phyloP scores from a whole-genome alignment of 2,329 filamentous ascomycete genomes.

The Xylariaceae sp. region DNA sequence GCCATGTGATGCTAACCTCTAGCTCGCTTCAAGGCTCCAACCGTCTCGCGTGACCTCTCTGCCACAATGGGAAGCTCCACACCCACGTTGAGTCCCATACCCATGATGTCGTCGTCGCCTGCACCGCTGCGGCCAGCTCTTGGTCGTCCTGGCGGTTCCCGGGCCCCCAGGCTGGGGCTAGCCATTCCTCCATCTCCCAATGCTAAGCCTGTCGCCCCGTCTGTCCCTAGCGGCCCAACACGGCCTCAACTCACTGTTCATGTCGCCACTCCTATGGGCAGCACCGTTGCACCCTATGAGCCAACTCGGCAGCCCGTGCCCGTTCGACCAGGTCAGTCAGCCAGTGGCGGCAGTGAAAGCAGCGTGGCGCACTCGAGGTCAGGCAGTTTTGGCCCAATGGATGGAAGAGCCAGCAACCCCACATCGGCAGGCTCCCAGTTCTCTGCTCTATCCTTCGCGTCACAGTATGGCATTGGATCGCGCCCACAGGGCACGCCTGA shows the following conservation, averaged over 20 bases:
- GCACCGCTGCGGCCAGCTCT: constrained; percentile 80
- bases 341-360: constrained; percentile 72
- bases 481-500: constrained; percentile 68
- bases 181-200: constrained; percentile 86
- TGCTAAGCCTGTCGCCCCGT: constrained; percentile 65
- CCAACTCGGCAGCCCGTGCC: constrained; percentile 48
- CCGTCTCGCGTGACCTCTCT: constrained; percentile 23
- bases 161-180: constrained; percentile 74
- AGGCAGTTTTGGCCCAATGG: constrained; percentile 73
- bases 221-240: constrained; percentile 38
- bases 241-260: constrained; percentile 70
- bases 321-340: constrained; percentile 57
- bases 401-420: constrained; percentile 72
- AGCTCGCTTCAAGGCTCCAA: constrained; percentile 25
- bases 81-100: constrained; percentile 33
- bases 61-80: constrained; percentile 24
- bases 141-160: constrained; percentile 55
- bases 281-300: constrained; percentile 65
- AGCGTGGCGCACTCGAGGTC: constrained; percentile 75
- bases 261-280: constrained; percentile 84
- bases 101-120: constrained; percentile 68
- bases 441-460: constrained; percentile 75
- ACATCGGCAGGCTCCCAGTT: constrained; percentile 85
- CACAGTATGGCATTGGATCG: constrained; percentile 62
- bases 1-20: constrained; percentile 28